Conservation (phyloP, 2,329 filamentous ascomycete genomes). For the Grosmannia clavigera region DNA sequence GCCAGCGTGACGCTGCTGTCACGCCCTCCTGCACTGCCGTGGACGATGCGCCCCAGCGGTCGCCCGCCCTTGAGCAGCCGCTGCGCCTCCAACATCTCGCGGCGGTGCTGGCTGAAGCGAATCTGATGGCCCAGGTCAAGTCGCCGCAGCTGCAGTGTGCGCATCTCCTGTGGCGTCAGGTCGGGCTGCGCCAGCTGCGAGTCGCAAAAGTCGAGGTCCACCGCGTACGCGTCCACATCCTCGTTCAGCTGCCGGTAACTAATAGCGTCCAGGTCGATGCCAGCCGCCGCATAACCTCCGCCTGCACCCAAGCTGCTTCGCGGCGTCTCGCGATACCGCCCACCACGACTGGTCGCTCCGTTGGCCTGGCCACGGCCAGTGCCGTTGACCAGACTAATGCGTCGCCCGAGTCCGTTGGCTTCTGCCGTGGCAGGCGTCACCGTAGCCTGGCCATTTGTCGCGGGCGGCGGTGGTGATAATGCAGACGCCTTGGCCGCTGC, state of each 20-base stretch:
- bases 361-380: background rate
- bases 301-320: background rate
- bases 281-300: constrained; percentile 7
- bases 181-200: constrained; percentile 21
- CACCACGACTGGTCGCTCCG: too few relatives aligned
- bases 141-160: constrained; percentile 28
- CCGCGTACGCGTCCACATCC: constrained; percentile 28
- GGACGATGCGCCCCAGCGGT: background rate
- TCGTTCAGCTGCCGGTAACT: constrained; percentile 25
- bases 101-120: constrained; percentile 27
- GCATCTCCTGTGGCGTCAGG: constrained; percentile 27
- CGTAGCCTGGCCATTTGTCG: background rate
- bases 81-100: constrained; percentile 21
- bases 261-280: constrained; percentile 18
- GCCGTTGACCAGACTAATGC: background rate
- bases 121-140: constrained; percentile 32
- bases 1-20: background rate
- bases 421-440: background rate
- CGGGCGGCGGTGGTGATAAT: background rate
- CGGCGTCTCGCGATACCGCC: background rate
- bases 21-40: background rate
- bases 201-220: constrained; percentile 29
- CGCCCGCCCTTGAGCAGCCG: constrained; percentile 7
- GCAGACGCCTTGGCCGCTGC: background rate
- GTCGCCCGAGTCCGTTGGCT: background rate